Evolutionary conservation across 1,139 yeast species (phyloP).

Genomic region (Scheffersomyces parashehatae): DNA sequence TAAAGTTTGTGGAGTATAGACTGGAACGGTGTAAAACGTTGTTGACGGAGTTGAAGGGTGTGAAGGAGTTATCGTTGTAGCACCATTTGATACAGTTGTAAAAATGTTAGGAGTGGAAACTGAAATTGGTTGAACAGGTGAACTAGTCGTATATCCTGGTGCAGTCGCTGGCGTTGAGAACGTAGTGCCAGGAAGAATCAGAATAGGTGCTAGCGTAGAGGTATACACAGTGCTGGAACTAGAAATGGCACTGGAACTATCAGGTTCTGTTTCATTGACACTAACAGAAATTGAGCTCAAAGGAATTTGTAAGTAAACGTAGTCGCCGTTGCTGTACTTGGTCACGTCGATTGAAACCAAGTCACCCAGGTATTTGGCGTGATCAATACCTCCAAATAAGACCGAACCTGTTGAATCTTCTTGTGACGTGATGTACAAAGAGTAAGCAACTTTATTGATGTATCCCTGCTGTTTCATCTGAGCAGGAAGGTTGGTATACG

Average conservation of each 20-base stretch:
- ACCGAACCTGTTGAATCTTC: conserved; percentile 47
- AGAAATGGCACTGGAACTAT: no score
- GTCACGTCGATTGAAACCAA: conserved; percentile 26
- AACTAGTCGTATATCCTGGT: no score
- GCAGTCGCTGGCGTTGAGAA: no score
- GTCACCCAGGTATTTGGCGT: conserved; percentile 50
- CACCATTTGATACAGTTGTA: no score
- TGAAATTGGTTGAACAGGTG: no score
- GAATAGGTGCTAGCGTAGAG: neutral
- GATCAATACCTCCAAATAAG: conserved; percentile 61
- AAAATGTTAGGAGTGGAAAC: no score
- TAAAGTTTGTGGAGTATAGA: no score
- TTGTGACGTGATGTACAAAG: conserved; percentile 45
- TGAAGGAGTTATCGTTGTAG: no score
- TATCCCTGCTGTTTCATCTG: conserved; percentile 26
- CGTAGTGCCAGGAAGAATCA: neutral
- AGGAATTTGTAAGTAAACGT: neutral
- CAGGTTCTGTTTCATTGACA: neutral
- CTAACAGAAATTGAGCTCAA: neutral
- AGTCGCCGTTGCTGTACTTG: neutral
- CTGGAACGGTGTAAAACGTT: no score
- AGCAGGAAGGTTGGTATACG: conserved; percentile 27
- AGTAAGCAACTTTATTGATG: conserved; percentile 31
- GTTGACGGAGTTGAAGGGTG: no score
- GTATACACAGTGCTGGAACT: no score